Base-by-base conservation (phyloP, 305 asterid genomes). In the Nicotiana rustica region DNA sequence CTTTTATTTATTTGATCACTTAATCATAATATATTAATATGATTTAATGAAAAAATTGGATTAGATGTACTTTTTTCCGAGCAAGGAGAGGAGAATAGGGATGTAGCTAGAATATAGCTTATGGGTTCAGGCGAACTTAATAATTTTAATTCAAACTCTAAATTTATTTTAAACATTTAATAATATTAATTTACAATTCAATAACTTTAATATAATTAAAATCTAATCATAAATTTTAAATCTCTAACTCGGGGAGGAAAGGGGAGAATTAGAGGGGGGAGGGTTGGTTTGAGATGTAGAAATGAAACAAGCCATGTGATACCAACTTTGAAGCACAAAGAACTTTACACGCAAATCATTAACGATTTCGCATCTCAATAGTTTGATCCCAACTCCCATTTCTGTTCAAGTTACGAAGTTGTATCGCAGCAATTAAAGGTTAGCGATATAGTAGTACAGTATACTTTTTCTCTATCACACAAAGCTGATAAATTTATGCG, bases 291-390 rank as follows among this genome's bases (percentile, higher is more conserved):
- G 88, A 84, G 67, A 60, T 36, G 82, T 41, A 66, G 59, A 79
- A 41, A 73, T 69, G 75, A 86, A 88, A 90, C 91, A 88, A 61
- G 75, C 91, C 97, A 90, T 83, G 95, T 91, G 97, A 86, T 41
- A 86, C 88, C 92, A 89, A 89, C 91, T 86, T 59, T 67, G 65
- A 18, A 77, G 69, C 31, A 25, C 75, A 36, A 31, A 69, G 5
- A 41, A 38, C 49, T 67, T 85, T 83, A 84, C 89, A 85, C 88
- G 88, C 86, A 88, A 86, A 80, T 89, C 82, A 86, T 81, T 69
- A 81, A 67, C 85, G 68, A 83, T 89, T 91, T 89, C 66, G 81
- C 83, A 82, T 80, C 84, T 82, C 87, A 84, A 83, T 76, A 77
- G 15, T 75, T 61, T 65, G 60, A 55, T 67, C 69, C 67, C 84